Percentiles rank a stretch among this genome's conserved stretches.
Conservation (phyloP, 2,329 filamentous ascomycete species). For the Apiospora marii region DNA sequence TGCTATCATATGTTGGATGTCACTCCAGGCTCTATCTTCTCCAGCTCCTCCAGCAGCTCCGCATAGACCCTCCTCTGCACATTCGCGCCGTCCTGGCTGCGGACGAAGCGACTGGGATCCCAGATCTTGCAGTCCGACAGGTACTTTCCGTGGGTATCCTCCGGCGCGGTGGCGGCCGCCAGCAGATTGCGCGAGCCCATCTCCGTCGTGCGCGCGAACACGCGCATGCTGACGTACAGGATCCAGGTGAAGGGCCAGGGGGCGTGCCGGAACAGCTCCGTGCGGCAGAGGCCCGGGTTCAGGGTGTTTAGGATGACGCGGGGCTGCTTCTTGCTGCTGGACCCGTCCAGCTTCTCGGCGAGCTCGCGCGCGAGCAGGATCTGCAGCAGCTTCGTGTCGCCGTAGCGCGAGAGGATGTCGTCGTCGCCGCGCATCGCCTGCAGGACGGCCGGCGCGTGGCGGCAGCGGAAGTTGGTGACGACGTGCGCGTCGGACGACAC, state of each 20-base stretch:
- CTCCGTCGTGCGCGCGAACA: conserved; percentile 48
- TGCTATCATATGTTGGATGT: conserved; percentile 41
- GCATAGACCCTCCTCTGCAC: conserved; percentile 48
- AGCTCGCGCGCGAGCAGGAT: conserved; percentile 44
- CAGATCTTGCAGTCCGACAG: conserved; percentile 45
- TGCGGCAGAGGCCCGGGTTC: conserved; percentile 51
- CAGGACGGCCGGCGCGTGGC: conserved; percentile 42
- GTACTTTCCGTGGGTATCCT: conserved; percentile 51
- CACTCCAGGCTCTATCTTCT: conserved; percentile 51
- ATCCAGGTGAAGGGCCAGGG: conserved; percentile 40
- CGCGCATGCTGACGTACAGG: conserved; percentile 26
- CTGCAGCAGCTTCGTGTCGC: conserved; percentile 45
- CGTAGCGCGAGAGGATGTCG: conserved; percentile 45
- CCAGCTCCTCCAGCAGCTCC: conserved; percentile 52
- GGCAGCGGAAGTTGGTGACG: conserved; percentile 44
- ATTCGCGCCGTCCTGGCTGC: conserved; percentile 47
- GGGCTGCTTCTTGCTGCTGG: conserved; percentile 41
- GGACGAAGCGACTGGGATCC: conserved; percentile 42
- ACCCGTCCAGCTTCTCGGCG: conserved; percentile 35
- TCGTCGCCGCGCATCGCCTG: conserved; percentile 41
- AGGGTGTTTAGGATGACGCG: conserved; percentile 48
- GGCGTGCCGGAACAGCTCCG: conserved; percentile 47
- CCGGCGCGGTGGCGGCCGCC: conserved; percentile 45
- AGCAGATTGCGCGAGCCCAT: conserved; percentile 50
- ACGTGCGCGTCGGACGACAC: conserved; percentile 50